Evolutionary conservation across 1,284 basidiomycete genomes (phyloP), one percentile per base, ranked within the genome.

Genomic region (Malassezia psittaci): DNA sequence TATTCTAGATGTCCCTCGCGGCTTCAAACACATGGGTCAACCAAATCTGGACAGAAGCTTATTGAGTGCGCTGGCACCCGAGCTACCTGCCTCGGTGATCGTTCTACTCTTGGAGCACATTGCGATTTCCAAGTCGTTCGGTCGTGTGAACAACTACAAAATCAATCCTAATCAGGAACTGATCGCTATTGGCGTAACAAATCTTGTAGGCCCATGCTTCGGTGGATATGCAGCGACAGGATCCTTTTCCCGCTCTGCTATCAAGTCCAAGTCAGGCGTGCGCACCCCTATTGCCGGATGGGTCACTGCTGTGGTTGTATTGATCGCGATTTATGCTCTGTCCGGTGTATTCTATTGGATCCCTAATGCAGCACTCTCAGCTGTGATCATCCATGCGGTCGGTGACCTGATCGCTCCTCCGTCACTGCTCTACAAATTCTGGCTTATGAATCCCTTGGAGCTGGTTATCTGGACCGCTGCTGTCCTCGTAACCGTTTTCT

Each of bases 81-180:
- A 94, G 63, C 77, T 98, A 4, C 91, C 91, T 2, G 86, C 94
- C 12, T 87, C 91, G 39, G 91, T 90, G 6, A 93, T 98, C 72
- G 87, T 98, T 65, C 80, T 98, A 41, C 80, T 98, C 13, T 81
- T 98, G 48, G 93, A 98, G 76, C 94, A 98, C 78, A 96, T 98
- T 62, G 86, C 91, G 45, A 98, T 96, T 66, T 83, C 87, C 51
- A 59, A 75, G 87, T 88, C 90, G 0, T 98, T 98, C 75, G 93
- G 94, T 59, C 85, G 93, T 58, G 77, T 96, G 61, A 96, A 98
- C 76, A 85, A 86, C 36, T 98, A 98, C 81, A 96, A 90, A 76
- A 96, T 98, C 76, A 85, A 96, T 72, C 90, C 93, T 15, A 91
- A 90, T 77, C 93, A 96, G 76, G 93, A 96, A 76, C 81, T 96